phyloP scores from a whole-genome alignment of 192 early-diverging fungal genomes.

The Podila minutissima region DNA sequence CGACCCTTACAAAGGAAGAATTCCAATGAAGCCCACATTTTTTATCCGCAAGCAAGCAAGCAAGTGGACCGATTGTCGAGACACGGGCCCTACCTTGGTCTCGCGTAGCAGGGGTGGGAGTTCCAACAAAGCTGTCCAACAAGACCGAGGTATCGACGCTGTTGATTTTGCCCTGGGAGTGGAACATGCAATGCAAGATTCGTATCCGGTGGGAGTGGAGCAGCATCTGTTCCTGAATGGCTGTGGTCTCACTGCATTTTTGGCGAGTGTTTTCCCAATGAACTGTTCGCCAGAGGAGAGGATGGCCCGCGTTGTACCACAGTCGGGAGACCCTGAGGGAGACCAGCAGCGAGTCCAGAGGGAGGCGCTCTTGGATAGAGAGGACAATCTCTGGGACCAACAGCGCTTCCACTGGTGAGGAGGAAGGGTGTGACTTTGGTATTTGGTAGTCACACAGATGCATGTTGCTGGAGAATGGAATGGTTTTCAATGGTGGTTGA shows the following conservation, averaged over 20 bases:
- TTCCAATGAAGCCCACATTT: no score
- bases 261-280: slow-evolving; percentile 38
- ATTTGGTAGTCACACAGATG: not conserved
- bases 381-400: slow-evolving; percentile 28
- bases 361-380: slow-evolving; percentile 23
- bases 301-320: slow-evolving; percentile 25
- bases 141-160: slow-evolving; percentile 13
- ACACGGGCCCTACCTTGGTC: not conserved
- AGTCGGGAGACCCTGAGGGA: slow-evolving; percentile 13
- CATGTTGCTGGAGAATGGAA: no score
- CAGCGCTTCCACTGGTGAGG: slow-evolving; percentile 9
- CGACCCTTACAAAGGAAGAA: no score
- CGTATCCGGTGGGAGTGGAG: slow-evolving; percentile 12
- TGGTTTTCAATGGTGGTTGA: no score
- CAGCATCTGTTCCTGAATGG: slow-evolving; percentile 12
- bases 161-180: slow-evolving; percentile 23
- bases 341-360: slow-evolving; percentile 2
- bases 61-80: not conserved
- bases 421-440: slow-evolving; percentile 1
- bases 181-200: slow-evolving; percentile 24
- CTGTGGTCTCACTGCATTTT: not conserved
- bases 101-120: not conserved
- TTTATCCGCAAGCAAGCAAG: no score
- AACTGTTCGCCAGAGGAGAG: slow-evolving; percentile 23
- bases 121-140: slow-evolving; percentile 6